These are phyloP conservation scores for Candolleomyces efflorescens DNA, from an alignment of 768 basidiomycete species.

Conservation along the genomic window DNA sequence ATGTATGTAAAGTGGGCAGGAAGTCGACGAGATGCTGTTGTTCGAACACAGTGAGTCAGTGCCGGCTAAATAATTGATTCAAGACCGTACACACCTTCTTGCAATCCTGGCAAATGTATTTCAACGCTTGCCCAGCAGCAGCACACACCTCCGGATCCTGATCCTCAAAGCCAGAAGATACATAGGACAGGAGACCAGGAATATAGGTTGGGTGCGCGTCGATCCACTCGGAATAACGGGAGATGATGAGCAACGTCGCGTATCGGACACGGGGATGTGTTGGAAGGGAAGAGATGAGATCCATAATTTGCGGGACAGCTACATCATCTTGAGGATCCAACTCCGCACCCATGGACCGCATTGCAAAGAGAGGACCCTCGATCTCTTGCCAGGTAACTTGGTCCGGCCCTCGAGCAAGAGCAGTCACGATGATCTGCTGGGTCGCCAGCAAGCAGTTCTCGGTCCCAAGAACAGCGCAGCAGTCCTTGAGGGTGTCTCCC, in stretches of 20 bases:
- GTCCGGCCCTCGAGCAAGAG: slow-evolving; percentile 57
- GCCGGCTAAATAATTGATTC: background rate
- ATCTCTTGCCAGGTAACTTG: slow-evolving; percentile 89
- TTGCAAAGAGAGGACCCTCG: slow-evolving; percentile 94
- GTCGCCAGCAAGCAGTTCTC: slow-evolving; percentile 78
- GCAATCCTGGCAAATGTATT: slow-evolving; percentile 96
- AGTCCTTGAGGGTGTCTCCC: slow-evolving; percentile 99
- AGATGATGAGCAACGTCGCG: slow-evolving; percentile 90
- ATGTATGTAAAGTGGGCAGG: slow-evolving; percentile 86
- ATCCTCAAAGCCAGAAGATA: slow-evolving; percentile 88
- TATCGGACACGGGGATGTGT: slow-evolving; percentile 90
- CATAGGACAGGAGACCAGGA: slow-evolving; percentile 80
- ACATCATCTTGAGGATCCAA: slow-evolving; percentile 78
- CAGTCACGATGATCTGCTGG: slow-evolving; percentile 74
- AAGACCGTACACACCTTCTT: slow-evolving; percentile 51
- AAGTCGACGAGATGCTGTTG: slow-evolving; percentile 84
- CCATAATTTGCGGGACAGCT: slow-evolving; percentile 95
- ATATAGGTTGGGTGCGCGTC: slow-evolving; percentile 86
- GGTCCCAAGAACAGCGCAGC: slow-evolving; percentile 89
- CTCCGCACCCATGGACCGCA: slow-evolving; percentile 97
- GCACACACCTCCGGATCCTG: slow-evolving; percentile 78
- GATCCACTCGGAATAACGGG: slow-evolving; percentile 97
- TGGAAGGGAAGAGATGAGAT: slow-evolving; percentile 87
- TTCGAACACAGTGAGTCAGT: slow-evolving; percentile 3
- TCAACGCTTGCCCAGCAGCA: slow-evolving; percentile 93